Base-by-base conservation (phyloP, 2,329 filamentous ascomycete genomes). In the Setomelanomma holmii region DNA sequence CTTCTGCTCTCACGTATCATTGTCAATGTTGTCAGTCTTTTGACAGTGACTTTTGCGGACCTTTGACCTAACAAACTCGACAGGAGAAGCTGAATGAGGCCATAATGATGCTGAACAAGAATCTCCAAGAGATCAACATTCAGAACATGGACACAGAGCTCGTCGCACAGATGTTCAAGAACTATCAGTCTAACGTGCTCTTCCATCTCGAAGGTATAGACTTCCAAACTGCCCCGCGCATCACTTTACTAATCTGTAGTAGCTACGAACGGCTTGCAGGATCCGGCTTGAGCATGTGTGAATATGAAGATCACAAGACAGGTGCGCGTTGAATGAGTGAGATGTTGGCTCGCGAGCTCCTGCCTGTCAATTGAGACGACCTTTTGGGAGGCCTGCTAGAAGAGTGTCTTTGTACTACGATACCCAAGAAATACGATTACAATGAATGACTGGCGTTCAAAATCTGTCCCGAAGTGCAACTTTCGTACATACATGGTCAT, bases 141-240 rank as follows among this genome's bases (percentile, higher is more conserved):
- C 90, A 96, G 69, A 99, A 98, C 75, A 97, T 98, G 92, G 96
- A 99, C 71, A 91, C 97, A 30, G 95, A 98, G 78, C 84, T 98
- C 2, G 95, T 98, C 4, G 93, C 93, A 1, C 93, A 98, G 73
- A 99, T 99, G 95, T 99, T 98, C 82, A 97, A 98, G 80, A 99
- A 98, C 78, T 99, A 99, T 74, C 93, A 97, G 75, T 96, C 92
- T 10, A 99, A 98, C 67, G 93, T 98, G 12, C 80, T 98, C 5
- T 98, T 99, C 74, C 95, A 99, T 68, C 83, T 99, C 5, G 95
- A 98, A 86, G 95, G 95, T 96, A 80, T 61, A 73, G 38, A 20
- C n/a, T n/a, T n/a, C n/a, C n/a, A n/a, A n/a, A n/a, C n/a, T n/a
- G n/a, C n/a, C n/a, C n/a, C n/a, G n/a, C n/a, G n/a, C n/a, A n/a